Evolutionary conservation across 257 asterid species (phyloP), one percentile per base, ranked within the genome.

Genomic region (Ajuga chamaepitys): DNA sequence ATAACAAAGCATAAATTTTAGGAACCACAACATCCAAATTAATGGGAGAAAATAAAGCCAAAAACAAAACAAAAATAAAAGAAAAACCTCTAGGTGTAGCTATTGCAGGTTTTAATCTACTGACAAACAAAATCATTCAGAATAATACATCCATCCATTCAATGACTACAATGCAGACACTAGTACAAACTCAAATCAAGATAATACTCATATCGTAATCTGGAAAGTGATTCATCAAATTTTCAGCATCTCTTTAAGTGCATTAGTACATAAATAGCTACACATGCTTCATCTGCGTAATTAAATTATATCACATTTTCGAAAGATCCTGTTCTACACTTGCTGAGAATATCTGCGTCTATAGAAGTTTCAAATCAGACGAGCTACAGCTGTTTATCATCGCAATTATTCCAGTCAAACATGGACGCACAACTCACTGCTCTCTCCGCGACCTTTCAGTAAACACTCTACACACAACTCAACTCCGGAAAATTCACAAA

Each of bases 391-490:
- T 41, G 58, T 28, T 14, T 51, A 50, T 28, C 9, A 40, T 55
- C 51, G 53, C 61, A 61, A 68, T 48, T 50, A 28, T 41, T 62
- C 32, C 57, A 64, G 48, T 55, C 75, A 62, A 48, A 35, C 61
- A 56, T 3, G 42, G 25, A 58, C 70, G 56, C 67, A 41, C 51
- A 9, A 34, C 70, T 72, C 68, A 30, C 18, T 14, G 54, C 41
- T 35, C 70, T 66, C 74, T 50, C 70, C 63, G 44, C 41, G 64
- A 78, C 70, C 70, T 71, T 48, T 17, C 48, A 67, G 41, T 70
- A 67, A 75, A 58, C 75, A 70, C 47, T 58, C 48, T 38, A 40
- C 59, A 9, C 69, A 51, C 59, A 58, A 35, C 40, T 68, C 28
- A 16, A 68, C 70, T 65, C 56, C 45, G 48, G 47, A 14, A 58